Evolutionary conservation across 176 grass and related monocot species (phyloP).

Genomic region (Pharus latifolius): DNA sequence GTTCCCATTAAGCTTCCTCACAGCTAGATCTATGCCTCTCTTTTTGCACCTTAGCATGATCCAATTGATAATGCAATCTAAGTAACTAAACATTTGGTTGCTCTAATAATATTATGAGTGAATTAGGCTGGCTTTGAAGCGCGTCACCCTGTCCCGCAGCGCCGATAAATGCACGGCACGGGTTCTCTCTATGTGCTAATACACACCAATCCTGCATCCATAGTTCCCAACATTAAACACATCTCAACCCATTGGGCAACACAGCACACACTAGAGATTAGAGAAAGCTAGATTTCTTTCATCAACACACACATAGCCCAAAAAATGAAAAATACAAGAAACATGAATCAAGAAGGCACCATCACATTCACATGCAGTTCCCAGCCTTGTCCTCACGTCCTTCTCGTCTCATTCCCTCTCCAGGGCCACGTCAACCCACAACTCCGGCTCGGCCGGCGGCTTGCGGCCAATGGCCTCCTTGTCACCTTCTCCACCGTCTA

Average conservation of each 20-base stretch:
- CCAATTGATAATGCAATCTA: no score
- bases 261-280: background rate
- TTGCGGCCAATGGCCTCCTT: constrained; percentile 34
- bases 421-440: constrained; percentile 62
- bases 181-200: background rate
- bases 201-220: background rate
- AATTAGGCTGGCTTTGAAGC: no score
- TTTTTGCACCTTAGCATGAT: no score
- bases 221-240: background rate
- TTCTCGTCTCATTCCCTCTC: constrained; percentile 41
- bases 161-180: background rate
- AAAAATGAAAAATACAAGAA: no score
- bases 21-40: no score
- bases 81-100: no score
- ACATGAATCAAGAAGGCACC: no score
- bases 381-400: constrained; percentile 49
- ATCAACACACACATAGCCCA: no score
- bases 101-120: no score
- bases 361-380: no score
- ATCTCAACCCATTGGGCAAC: background rate
- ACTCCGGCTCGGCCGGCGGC: constrained; percentile 32
- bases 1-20: no score
- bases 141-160: background rate
- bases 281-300: no score
- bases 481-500: constrained; percentile 56